Conservation (phyloP, 2,329 filamentous ascomycete genomes). For the Aspergillus glaucus region DNA sequence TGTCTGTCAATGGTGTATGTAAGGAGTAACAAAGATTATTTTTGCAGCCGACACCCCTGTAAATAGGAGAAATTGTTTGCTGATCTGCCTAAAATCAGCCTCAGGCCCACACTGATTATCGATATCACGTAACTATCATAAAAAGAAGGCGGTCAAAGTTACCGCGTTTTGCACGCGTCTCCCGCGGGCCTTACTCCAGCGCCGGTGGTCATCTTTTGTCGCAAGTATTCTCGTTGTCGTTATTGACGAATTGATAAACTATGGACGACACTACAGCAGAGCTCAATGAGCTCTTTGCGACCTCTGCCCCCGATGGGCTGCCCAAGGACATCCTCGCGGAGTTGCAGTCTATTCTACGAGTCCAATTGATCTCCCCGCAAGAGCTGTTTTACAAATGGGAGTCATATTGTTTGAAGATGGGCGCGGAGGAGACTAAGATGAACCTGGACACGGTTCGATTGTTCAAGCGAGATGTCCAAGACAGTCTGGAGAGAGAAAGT, state of each 20-base stretch:
- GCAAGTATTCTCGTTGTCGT: neutral
- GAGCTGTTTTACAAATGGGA: constrained; percentile 99
- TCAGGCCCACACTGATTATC: neutral
- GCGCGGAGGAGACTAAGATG: constrained; percentile 66
- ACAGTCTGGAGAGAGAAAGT: constrained; percentile 70
- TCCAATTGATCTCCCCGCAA: constrained; percentile 73
- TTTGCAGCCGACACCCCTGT: neutral
- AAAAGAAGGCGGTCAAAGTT: constrained; percentile 3
- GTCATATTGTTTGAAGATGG: constrained; percentile 93
- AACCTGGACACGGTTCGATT: constrained; percentile 65
- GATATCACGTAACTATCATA: neutral
- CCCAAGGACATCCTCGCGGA: constrained; percentile 73
- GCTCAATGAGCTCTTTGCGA: constrained; percentile 55
- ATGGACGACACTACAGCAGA: constrained; percentile 50
- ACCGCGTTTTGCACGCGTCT: constrained; percentile 8
- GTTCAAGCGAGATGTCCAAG: constrained; percentile 82
- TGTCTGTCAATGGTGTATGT: neutral
- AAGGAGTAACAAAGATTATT: neutral
- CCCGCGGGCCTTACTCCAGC: neutral
- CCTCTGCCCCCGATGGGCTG: constrained; percentile 51
- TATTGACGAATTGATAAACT: constrained; percentile 1
- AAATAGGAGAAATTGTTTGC: neutral
- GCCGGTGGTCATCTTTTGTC: neutral
- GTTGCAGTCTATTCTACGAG: constrained; percentile 75
- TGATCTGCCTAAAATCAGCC: neutral